Evolutionary conservation across 805 yeast species (phyloP).

Genomic region (Saitoella complicata): DNA sequence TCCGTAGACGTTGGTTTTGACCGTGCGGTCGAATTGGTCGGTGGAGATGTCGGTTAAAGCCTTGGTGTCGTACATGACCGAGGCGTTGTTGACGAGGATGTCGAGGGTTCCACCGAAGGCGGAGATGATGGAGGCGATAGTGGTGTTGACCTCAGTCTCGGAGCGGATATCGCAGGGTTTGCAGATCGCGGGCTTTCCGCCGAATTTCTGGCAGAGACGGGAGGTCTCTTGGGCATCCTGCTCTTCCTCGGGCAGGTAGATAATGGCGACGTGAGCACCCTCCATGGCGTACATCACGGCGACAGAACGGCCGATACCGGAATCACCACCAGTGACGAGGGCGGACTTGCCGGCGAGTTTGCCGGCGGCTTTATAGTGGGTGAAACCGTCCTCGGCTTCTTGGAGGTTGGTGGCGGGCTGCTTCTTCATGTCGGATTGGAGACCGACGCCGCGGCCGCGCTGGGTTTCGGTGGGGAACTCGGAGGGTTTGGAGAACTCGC

Average conservation of each 20-base stretch:
- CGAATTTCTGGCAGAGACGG: slow-evolving; percentile 11
- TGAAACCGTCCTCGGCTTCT: too few species aligned
- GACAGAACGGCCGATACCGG: slow-evolving; percentile 89
- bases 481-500: too few species aligned
- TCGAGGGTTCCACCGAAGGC: slow-evolving; percentile 33
- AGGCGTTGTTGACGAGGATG: slow-evolving; percentile 38
- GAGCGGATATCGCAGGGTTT: slow-evolving; percentile 29
- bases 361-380: too few species aligned
- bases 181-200: slow-evolving; percentile 9
- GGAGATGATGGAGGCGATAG: slow-evolving; percentile 20
- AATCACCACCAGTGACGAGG: slow-evolving; percentile 85
- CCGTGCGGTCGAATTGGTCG: slow-evolving; percentile 44
- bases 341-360: slow-evolving; percentile 63
- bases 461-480: too few species aligned
- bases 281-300: slow-evolving; percentile 67
- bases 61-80: slow-evolving; percentile 48
- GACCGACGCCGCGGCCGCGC: too few species aligned
- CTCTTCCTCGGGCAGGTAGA: slow-evolving; percentile 47
- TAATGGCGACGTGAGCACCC: slow-evolving; percentile 32
- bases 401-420: too few species aligned
- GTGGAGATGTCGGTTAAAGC: slow-evolving; percentile 20
- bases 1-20: slow-evolving; percentile 49
- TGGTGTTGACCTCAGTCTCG: slow-evolving; percentile 48
- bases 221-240: slow-evolving; percentile 40
- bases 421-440: too few species aligned